A percentile compares a stretch with the other conserved stretches of the same genome.
These are phyloP conservation scores for Comarum palustre DNA, from an alignment of 306 rosid species.

Conservation along the genomic window DNA sequence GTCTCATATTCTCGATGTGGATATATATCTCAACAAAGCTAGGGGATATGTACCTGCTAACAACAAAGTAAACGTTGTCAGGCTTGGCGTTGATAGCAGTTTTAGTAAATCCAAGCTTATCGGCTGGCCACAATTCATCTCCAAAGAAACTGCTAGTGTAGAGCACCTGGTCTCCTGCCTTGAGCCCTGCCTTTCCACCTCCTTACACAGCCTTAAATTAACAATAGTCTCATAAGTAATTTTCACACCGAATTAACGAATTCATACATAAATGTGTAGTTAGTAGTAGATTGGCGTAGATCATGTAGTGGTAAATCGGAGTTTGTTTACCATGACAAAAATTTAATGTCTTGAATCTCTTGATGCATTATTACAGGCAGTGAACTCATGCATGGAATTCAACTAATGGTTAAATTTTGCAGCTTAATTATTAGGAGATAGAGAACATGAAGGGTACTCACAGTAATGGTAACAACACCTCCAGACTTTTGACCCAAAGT, in stretches of 20 bases:
- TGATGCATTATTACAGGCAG: background rate
- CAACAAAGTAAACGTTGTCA: slow-evolving; percentile 89
- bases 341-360: background rate
- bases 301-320: background rate
- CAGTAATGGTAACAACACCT: slow-evolving; percentile 77
- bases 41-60: slow-evolving; percentile 68
- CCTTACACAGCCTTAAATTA: slow-evolving; percentile 68
- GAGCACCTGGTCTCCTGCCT: slow-evolving; percentile 83
- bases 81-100: slow-evolving; percentile 97
- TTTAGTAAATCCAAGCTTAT: slow-evolving; percentile 95
- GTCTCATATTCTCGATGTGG: too few species aligned
- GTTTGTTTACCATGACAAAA: background rate
- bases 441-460: slow-evolving; percentile 25
- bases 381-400: background rate
- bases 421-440: background rate
- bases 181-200: slow-evolving; percentile 91
- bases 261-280: background rate
- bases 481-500: slow-evolving; percentile 87
- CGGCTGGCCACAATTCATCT: slow-evolving; percentile 99
- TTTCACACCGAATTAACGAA: background rate
- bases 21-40: too few species aligned
- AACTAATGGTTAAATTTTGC: background rate
- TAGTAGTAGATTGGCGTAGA: background rate
- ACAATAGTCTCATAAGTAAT: background rate
- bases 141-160: slow-evolving; percentile 99